phyloP scores from a whole-genome alignment of 2,329 filamentous ascomycete species.

The Triangularia setosa region DNA sequence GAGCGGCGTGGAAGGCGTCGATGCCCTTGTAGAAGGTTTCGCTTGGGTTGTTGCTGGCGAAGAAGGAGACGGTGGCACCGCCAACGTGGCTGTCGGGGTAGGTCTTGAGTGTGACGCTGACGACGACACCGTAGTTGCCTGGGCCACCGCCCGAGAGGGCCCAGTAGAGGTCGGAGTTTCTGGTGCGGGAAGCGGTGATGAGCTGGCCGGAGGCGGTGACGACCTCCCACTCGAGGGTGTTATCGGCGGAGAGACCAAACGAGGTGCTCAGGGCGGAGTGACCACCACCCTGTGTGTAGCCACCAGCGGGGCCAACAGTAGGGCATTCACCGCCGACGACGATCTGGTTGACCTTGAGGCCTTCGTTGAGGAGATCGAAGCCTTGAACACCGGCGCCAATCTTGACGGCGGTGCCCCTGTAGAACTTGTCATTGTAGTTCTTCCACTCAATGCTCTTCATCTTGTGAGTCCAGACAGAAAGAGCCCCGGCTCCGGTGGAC shows the following conservation, averaged over 20 bases:
- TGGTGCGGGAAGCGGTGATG: slow-evolving; percentile 37
- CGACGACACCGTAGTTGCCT: slow-evolving; percentile 35
- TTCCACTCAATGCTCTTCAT: slow-evolving; percentile 32
- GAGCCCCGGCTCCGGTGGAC: slow-evolving; percentile 34
- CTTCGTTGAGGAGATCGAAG: slow-evolving; percentile 48
- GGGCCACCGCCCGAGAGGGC: slow-evolving; percentile 43
- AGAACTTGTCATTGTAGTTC: slow-evolving; percentile 30
- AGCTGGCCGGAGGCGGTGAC: slow-evolving; percentile 42
- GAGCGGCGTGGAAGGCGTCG: slow-evolving; percentile 45
- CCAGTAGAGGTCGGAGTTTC: slow-evolving; percentile 47
- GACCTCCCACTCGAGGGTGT: slow-evolving; percentile 45
- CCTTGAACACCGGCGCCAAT: slow-evolving; percentile 53
- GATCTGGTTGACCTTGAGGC: slow-evolving; percentile 39
- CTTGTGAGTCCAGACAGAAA: slow-evolving; percentile 38
- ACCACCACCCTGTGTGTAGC: slow-evolving; percentile 48
- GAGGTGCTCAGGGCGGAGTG: slow-evolving; percentile 49
- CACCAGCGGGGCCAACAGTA: slow-evolving; percentile 48
- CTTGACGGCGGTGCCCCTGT: slow-evolving; percentile 49
- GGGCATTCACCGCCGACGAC: slow-evolving; percentile 52
- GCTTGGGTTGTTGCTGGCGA: slow-evolving; percentile 40
- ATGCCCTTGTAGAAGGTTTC: slow-evolving; percentile 53
- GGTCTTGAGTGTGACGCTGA: slow-evolving; percentile 26
- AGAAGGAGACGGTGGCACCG: slow-evolving; percentile 25
- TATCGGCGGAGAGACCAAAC: slow-evolving; percentile 47
- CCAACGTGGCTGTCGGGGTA: slow-evolving; percentile 23